Conservation (phyloP, 1,284 basidiomycete species). For the Lentinula novae-zelandiae region DNA sequence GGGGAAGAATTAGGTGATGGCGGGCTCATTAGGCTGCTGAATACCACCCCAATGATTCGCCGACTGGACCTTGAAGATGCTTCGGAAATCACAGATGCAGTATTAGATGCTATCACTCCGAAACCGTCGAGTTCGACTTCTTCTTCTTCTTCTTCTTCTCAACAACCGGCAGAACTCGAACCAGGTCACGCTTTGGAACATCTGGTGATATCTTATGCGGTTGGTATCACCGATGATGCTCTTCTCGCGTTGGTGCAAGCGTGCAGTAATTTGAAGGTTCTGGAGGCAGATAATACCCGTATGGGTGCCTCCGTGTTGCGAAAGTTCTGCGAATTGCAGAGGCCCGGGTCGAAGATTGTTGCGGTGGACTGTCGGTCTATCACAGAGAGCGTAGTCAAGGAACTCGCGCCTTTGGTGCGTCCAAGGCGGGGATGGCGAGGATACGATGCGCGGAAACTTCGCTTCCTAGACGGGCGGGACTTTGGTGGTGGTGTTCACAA, state of each 20-base stretch:
- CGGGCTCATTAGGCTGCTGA: slow-evolving; percentile 70
- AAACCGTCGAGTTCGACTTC: slow-evolving; percentile 9
- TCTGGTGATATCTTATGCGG: slow-evolving; percentile 69
- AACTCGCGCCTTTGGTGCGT: slow-evolving; percentile 51
- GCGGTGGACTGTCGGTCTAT: slow-evolving; percentile 77
- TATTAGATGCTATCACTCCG: slow-evolving; percentile 68
- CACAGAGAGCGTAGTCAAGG: slow-evolving; percentile 57
- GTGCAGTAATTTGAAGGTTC: slow-evolving; percentile 57
- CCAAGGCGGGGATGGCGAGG: slow-evolving; percentile 71
- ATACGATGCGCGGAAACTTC: slow-evolving; percentile 62
- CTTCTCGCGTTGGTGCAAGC: slow-evolving; percentile 60
- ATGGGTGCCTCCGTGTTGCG: slow-evolving; percentile 61
- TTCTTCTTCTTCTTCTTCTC: background rate
- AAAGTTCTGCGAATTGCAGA: slow-evolving; percentile 60
- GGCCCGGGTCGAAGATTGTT: slow-evolving; percentile 55
- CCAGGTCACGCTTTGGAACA: slow-evolving; percentile 71
- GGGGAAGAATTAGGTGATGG: slow-evolving; percentile 65
- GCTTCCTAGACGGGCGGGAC: slow-evolving; percentile 66
- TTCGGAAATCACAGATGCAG: slow-evolving; percentile 66
- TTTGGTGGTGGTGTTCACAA: slow-evolving; percentile 18
- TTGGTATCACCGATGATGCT: slow-evolving; percentile 58
- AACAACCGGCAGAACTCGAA: slow-evolving; percentile 13
- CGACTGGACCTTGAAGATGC: slow-evolving; percentile 87
- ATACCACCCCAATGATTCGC: slow-evolving; percentile 67
- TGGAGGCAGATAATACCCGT: slow-evolving; percentile 80